Evolutionary conservation across 306 rosid genomes (phyloP), one percentile per base, ranked within the genome.

Genomic region (Casuarina glauca): DNA sequence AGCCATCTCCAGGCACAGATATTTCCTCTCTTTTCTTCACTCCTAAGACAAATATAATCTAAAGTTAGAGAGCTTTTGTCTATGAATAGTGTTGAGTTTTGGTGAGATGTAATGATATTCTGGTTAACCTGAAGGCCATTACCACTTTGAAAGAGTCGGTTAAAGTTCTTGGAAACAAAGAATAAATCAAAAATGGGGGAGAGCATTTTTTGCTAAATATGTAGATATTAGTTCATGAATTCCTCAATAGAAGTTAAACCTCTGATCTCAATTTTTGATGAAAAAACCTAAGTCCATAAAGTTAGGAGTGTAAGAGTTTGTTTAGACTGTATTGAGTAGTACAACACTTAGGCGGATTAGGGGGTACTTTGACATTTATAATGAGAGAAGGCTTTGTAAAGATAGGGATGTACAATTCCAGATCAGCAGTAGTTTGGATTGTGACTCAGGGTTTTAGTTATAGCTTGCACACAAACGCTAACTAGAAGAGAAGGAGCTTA

Each of bases 1-100:
- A 94, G 98, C 82, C 98, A 94, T 85, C 86, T 94, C 44, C 96
- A 94, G 96, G 98, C 82, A 81, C 52, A 76, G 35, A 85, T 74
- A 76, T n/a, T 73, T 79, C 78, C 61, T 2, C 13, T 66, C 69
- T 50, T 73, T 61, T 43, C 43, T 58, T 60, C 54, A 57, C 61
- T n/a, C 42, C 17, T 7, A 48, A 9, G 51, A 9, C 1, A 9
- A 9, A 46, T 16, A 70, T 35, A 51, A n/a, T 72, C 13, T 63
- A 51, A 19, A 48, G 8, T 26, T 70, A 2, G 71, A 78, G 43
- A 68, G 62, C 50, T 0, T 41, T 69, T 69, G 3, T 7, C 58
- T n/a, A 41, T 11, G 69, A 13, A 55, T 16, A 5, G 32, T 9
- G 5, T 68, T 77, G 20, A 4, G 43, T 44, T 9, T 20, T 8